Base-by-base conservation (phyloP, 768 basidiomycete genomes). In the Scleroderma citrinum region DNA sequence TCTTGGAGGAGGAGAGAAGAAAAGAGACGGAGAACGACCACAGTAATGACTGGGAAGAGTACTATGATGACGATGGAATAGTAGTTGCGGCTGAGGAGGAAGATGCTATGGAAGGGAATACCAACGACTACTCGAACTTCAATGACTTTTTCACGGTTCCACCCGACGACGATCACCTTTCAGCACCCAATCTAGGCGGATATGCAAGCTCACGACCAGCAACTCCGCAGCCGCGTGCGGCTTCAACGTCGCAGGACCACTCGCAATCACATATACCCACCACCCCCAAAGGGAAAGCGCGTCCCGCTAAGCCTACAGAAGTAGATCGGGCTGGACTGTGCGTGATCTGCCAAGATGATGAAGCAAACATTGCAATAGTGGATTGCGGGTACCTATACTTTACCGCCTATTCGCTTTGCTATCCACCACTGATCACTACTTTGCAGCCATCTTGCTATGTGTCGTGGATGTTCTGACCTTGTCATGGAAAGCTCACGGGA, bases 321-420 rank as follows among this genome's bases (percentile, higher is more conserved):
- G 46, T 76, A 12, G 87, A 90, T 53, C 77, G 83, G 20, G 77
- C 78, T 8, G 92, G 93, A 2, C 66, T 93, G 5, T 96, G 93
- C 63, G 89, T 95, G 0, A 78, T 96, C 10, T 96, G 93, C 60
- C 92, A 94, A 61, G 93, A 96, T 53, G 88, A 92, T 51, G 92
- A 95, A 55, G 92, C 93, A 0, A 92, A 87, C 56, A 88, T 96
- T 49, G 93, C 92, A 2, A 82, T 92, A 47, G 87, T 95, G 12
- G 93, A 96, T 66, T 96, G 93, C 78, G 93, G 93, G 85, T 90
- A 63, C 38, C 85, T 78, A 1, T 14, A 10, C 20, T 21, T 38
- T 11, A 21, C 44, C 37, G 23, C 30, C 29, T 54, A 30, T 32
- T 44, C 36, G 34, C 7, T 3, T 36, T 12, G 29, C 42, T 34